Evolutionary conservation across 2,329 filamentous ascomycete species (phyloP), one percentile per base, ranked within the genome.

Genomic region (Aureobasidium sp.): DNA sequence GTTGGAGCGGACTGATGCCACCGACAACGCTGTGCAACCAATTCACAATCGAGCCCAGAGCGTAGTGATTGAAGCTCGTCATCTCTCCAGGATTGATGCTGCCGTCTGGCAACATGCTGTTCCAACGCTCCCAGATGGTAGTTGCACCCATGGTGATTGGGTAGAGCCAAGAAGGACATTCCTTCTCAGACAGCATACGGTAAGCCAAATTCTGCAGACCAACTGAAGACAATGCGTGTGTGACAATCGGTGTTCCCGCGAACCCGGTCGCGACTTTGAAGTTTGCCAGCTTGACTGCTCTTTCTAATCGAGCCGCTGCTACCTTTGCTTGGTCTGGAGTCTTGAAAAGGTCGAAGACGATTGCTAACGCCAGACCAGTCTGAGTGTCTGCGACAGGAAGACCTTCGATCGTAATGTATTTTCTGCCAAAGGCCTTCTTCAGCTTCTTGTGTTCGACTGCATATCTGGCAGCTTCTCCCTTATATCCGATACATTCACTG

Each of bases 241-340:
- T 64, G 34, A 64, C 51, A 2, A 67, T 60, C 22, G 69, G 86
- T 87, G 74, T 86, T 90, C 86, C 86, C 90, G 78, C 74, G 36
- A 76, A 76, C 0, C 74, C 74, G 3, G 73, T 76, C 0, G 68
- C 66, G 7, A 76, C 71, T 36, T 67, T 68, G 66, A 72, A 74
- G 29, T 22, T 12, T 29, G 55, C 61, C 15, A 64, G 25, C 6
- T 44, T 60, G 56, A 71, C 64, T 2, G 68, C 62, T 27, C 69
- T 64, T 11, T 67, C 62, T 22, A 71, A 64, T n/a, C 71, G 68
- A 1, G 69, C 65, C 5, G 69, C 63, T 15, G 64, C 63, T 53
- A 60, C 36, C 2, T 47, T 31, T 5, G 59, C 42, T 44, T 70
- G 67, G 3, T 64, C 42, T 2, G 55, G 53, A 1, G 65, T 63